phyloP scores from a whole-genome alignment of 768 basidiomycete species.

The Galerina sulciceps region DNA sequence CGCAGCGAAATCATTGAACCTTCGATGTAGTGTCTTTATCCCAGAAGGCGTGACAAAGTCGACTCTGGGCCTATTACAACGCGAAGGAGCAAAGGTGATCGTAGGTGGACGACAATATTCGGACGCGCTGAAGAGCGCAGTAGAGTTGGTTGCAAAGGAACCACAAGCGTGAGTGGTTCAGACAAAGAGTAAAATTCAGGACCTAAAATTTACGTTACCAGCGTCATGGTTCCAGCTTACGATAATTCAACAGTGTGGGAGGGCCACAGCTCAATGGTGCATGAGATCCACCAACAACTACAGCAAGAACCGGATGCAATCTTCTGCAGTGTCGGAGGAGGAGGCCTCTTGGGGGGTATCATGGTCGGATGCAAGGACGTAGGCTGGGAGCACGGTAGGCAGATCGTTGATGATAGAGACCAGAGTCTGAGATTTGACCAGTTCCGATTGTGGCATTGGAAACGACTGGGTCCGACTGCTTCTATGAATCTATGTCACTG shows the following conservation, averaged over 20 bases:
- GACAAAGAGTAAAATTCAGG: no score
- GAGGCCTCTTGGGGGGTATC: conserved; percentile 71
- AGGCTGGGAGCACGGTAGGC: conserved; percentile 73
- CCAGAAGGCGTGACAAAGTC: conserved; percentile 54
- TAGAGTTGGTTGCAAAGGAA: conserved; percentile 45
- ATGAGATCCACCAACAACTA: conserved; percentile 63
- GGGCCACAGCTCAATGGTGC: conserved; percentile 77
- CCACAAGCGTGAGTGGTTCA: conserved; percentile 45
- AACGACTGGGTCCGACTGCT: conserved; percentile 75
- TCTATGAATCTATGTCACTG: conserved; percentile 70
- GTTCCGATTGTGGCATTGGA: conserved; percentile 73
- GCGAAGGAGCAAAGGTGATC: conserved; percentile 61
- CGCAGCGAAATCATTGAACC: conserved; percentile 55
- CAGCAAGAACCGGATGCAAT: conserved; percentile 65
- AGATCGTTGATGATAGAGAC: not conserved
- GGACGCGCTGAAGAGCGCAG: conserved; percentile 59
- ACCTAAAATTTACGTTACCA: conserved; percentile 22
- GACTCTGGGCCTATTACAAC: conserved; percentile 53
- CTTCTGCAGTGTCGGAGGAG: conserved; percentile 81
- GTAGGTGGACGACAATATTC: conserved; percentile 61
- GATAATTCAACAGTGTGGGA: conserved; percentile 74
- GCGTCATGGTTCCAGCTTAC: conserved; percentile 73
- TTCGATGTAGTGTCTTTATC: conserved; percentile 71
- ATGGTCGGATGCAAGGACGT: conserved; percentile 65
- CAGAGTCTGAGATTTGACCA: conserved; percentile 14